Evolutionary conservation across 768 basidiomycete species (phyloP).

Genomic region (Antrodiella citrinella): DNA sequence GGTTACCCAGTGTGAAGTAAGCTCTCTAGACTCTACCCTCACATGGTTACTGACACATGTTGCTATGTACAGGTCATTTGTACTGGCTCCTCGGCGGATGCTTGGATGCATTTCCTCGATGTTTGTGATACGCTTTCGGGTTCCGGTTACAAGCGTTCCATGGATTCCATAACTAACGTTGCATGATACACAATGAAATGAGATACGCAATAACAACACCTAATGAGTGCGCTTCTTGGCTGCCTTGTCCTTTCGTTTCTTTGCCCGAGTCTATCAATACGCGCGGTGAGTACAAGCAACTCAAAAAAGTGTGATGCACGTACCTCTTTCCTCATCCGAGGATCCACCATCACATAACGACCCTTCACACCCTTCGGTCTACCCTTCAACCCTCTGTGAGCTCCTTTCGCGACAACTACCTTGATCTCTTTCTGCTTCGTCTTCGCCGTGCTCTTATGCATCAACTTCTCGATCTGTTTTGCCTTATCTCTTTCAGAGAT

Average conservation of each 20-base stretch:
- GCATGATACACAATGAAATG: background rate
- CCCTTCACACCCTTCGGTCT: slow-evolving; percentile 95
- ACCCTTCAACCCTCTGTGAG: slow-evolving; percentile 84
- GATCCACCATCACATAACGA: slow-evolving; percentile 89
- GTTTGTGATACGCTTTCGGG: background rate
- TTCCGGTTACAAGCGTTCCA: background rate
- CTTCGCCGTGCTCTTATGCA: slow-evolving; percentile 70
- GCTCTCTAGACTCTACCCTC: no score
- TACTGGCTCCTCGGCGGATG: slow-evolving; percentile 5
- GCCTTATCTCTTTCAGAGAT: slow-evolving; percentile 96
- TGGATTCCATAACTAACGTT: background rate
- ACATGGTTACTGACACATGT: no score
- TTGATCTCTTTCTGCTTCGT: slow-evolving; percentile 71
- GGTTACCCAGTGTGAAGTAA: slow-evolving; percentile 47
- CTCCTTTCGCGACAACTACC: slow-evolving; percentile 87
- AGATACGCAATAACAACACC: background rate
- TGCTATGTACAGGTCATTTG: background rate
- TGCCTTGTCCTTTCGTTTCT: slow-evolving; percentile 72
- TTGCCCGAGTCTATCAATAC: slow-evolving; percentile 59
- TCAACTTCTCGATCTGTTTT: slow-evolving; percentile 84
- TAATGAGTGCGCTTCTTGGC: slow-evolving; percentile 49
- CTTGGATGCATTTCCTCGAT: background rate
- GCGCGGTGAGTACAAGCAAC: slow-evolving; percentile 6
- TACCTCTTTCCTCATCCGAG: slow-evolving; percentile 91
- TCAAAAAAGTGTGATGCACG: slow-evolving; percentile 14